Evolutionary conservation across 345 rosid genomes (phyloP), one percentile per base, ranked within the genome.

Genomic region (Cochlearia excelsa): DNA sequence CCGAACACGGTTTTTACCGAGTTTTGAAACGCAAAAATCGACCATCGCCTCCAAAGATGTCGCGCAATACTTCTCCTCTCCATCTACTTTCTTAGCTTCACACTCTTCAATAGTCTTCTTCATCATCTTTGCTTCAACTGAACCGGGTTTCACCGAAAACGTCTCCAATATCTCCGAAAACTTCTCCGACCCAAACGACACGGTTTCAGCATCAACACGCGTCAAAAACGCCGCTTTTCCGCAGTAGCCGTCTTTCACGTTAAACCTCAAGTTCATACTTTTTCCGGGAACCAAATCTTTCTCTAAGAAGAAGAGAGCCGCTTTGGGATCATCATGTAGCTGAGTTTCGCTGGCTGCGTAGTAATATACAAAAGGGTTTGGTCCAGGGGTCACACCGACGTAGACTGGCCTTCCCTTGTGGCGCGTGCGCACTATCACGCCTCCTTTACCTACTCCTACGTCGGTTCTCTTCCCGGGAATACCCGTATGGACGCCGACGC

Each of bases 11-110:
- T 30, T 34, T 69, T 69, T 81, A 16, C 93, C 91, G 8, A 92
- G 84, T 78, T 77, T 81, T 10, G 86, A 77, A n/a, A 76, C 81
- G 63, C 78, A 51, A 75, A 80, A 86, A 55, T 88, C 95, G 7
- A 88, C 66, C 96, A 88, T 88, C 0, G 95, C 86, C 75, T 88
- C 93, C 35, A 88, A 60, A 6, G 93, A 92, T 3, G 95, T 88
- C 5, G 93, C 84, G 49, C 96, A 88, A 42, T 79, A 78, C 63
- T 83, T 88, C 35, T 83, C 88, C 72, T 92, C 96, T 42, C 90
- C 95, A 66, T 74, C 52, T 26, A 92, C 83, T 40, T 67, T 75
- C 30, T 78, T 74, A 40, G 55, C 74, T 65, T 92, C 91, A 42
- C 98, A 92, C 71, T 85, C 83, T 57, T 80, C 68, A 33, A 83